A percentile compares a stretch with the other conserved stretches of the same genome.
Evolutionary conservation across 441 rosid species (phyloP).

Genomic region (Rhodomyrtus psidioides): DNA sequence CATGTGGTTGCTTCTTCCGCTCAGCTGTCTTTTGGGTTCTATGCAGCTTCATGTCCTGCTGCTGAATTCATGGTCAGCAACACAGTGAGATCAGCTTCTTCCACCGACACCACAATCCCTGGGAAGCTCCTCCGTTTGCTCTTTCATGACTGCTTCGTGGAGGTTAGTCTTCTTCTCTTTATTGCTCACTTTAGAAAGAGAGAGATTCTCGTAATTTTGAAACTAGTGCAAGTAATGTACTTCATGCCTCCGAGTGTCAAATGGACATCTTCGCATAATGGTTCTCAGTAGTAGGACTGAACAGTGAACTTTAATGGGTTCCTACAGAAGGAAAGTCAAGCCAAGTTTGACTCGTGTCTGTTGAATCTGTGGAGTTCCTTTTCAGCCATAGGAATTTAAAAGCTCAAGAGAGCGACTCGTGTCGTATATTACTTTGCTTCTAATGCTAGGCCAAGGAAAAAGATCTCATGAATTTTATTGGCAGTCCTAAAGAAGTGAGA

Average conservation of each 20-base stretch:
- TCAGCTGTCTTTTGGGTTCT: slow-evolving; percentile 44
- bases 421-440: not conserved
- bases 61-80: slow-evolving; percentile 46
- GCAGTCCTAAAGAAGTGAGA: not conserved
- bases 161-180: slow-evolving; percentile 21
- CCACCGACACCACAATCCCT: slow-evolving; percentile 38
- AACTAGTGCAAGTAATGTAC: not conserved
- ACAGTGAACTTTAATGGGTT: not conserved
- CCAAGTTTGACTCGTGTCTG: not conserved
- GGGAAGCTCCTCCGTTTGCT: slow-evolving; percentile 61
- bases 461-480: not conserved
- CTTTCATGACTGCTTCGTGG: slow-evolving; percentile 62
- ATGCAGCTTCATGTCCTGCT: slow-evolving; percentile 39
- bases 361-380: not conserved
- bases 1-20: slow-evolving; percentile 22
- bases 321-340: not conserved
- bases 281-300: not conserved
- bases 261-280: not conserved
- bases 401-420: not conserved
- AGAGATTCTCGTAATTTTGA: not conserved
- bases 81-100: slow-evolving; percentile 49
- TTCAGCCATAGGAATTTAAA: not conserved
- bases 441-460: not conserved
- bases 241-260: not conserved
- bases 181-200: not conserved